phyloP scores from a whole-genome alignment of 2,329 filamentous ascomycete species.

The Alternaria burnsii region DNA sequence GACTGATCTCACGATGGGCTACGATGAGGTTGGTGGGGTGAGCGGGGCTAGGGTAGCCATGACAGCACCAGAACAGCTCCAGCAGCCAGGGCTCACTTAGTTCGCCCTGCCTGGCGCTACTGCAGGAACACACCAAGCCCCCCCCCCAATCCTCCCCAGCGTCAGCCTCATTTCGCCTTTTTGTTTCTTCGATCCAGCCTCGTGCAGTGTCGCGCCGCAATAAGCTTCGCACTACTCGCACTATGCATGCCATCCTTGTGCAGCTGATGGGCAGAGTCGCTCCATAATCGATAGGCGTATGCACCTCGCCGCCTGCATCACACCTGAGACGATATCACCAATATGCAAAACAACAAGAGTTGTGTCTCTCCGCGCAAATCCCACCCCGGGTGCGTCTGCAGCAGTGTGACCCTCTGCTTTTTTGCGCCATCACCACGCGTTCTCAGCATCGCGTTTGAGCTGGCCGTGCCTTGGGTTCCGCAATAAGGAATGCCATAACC shows the following conservation, averaged over 20 bases:
- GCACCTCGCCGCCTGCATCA: constrained; percentile 17
- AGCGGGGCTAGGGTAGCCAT: background rate
- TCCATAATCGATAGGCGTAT: constrained; percentile 4
- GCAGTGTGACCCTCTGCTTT: constrained; percentile 2
- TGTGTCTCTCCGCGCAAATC: background rate
- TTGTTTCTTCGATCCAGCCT: background rate
- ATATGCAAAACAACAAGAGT: constrained; percentile 7
- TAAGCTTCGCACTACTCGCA: constrained; percentile 7
- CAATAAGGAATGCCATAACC: constrained; percentile 7
- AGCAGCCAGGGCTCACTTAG: background rate
- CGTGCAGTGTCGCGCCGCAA: constrained; percentile 1
- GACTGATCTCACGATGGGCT: background rate
- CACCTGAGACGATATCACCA: constrained; percentile 13
- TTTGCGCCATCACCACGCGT: background rate
- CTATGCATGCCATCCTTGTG: background rate
- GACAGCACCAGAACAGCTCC: background rate
- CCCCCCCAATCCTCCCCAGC: background rate
- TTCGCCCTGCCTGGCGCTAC: constrained; percentile 3
- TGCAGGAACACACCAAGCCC: constrained; percentile 7
- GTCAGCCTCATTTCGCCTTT: background rate
- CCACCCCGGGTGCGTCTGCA: background rate
- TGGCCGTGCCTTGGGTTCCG: constrained; percentile 9
- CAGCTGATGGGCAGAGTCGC: background rate
- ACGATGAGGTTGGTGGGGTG: constrained; percentile 11
- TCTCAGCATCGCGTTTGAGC: constrained; percentile 2